Evolutionary conservation across 176 grass and related monocot species (phyloP).

Genomic region (Carex kokanica): DNA sequence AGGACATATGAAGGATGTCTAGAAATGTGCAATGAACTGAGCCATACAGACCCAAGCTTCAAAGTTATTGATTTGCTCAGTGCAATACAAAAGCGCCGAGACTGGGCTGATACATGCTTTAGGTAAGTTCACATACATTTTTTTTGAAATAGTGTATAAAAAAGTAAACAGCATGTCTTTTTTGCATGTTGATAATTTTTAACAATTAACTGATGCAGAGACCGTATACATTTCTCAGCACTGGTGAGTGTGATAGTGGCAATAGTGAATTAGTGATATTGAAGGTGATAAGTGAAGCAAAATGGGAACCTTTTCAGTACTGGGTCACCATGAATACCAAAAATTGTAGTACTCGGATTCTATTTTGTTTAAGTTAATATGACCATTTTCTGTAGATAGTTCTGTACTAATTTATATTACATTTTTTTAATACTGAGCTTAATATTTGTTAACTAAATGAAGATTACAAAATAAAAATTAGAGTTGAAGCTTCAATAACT

Average conservation of each 20-base stretch:
- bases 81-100: slow-evolving; percentile 20
- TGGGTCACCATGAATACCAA: too few relatives aligned
- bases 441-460: too few relatives aligned
- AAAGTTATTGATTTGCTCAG: not conserved
- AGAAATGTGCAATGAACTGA: too few relatives aligned
- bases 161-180: not conserved
- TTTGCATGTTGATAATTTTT: not conserved
- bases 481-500: too few relatives aligned
- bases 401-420: too few relatives aligned
- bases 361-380: too few relatives aligned
- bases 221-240: slow-evolving; percentile 25
- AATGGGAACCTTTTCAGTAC: slow-evolving; percentile 8
- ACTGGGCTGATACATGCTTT: slow-evolving; percentile 16
- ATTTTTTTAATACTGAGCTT: too few relatives aligned
- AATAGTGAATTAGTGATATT: slow-evolving; percentile 23
- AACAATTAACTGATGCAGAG: slow-evolving; percentile 13
- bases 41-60: too few relatives aligned
- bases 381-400: too few relatives aligned
- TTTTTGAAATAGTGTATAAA: not conserved
- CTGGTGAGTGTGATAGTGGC: slow-evolving; percentile 25
- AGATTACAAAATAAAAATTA: too few relatives aligned
- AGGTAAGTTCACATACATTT: slow-evolving; percentile 21
- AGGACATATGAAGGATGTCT: too few relatives aligned
- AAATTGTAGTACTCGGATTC: too few relatives aligned
- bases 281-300: slow-evolving; percentile 21